Conservation (phyloP, 2,329 filamentous ascomycete species). For the Lasiodiplodia theobromae region DNA sequence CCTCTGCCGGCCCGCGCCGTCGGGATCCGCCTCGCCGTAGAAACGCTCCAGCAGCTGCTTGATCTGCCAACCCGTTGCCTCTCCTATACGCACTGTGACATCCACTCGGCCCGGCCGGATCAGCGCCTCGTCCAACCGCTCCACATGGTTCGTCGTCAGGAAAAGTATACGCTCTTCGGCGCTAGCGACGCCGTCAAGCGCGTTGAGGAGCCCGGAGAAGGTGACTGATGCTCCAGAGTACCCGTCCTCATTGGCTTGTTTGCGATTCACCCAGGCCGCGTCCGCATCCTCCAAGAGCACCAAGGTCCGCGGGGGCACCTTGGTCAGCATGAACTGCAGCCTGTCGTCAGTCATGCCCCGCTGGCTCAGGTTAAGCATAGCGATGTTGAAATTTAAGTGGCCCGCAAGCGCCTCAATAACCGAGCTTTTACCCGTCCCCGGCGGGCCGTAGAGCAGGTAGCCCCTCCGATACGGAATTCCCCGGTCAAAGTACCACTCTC, state of each 20-base stretch:
- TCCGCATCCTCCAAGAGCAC: slow-evolving; percentile 90
- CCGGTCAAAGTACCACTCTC: slow-evolving; percentile 91
- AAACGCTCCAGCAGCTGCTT: slow-evolving; percentile 91
- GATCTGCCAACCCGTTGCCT: slow-evolving; percentile 86
- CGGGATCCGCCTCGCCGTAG: slow-evolving; percentile 80
- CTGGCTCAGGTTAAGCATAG: slow-evolving; percentile 90
- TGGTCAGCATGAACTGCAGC: slow-evolving; percentile 83
- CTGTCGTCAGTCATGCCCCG: slow-evolving; percentile 89
- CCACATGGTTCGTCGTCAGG: slow-evolving; percentile 92
- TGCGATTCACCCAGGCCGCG: slow-evolving; percentile 84
- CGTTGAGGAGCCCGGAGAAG: slow-evolving; percentile 82
- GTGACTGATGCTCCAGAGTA: slow-evolving; percentile 90
- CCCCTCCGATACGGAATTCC: slow-evolving; percentile 91
- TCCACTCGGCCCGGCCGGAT: slow-evolving; percentile 92
- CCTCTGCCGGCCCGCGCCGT: slow-evolving; percentile 66
- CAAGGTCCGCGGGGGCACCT: slow-evolving; percentile 81
- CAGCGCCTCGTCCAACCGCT: slow-evolving; percentile 85
- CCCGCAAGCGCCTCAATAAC: slow-evolving; percentile 96
- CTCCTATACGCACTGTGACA: slow-evolving; percentile 87
- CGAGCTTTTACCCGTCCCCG: slow-evolving; percentile 90
- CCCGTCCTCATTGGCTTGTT: slow-evolving; percentile 78
- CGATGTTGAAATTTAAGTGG: slow-evolving; percentile 90
- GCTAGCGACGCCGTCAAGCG: slow-evolving; percentile 84
- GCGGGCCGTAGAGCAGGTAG: slow-evolving; percentile 87
- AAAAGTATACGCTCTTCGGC: slow-evolving; percentile 94